Percentiles rank a stretch among this genome's conserved stretches.
Evolutionary conservation across 345 rosid species (phyloP).

Genomic region (Jatropha curcas): DNA sequence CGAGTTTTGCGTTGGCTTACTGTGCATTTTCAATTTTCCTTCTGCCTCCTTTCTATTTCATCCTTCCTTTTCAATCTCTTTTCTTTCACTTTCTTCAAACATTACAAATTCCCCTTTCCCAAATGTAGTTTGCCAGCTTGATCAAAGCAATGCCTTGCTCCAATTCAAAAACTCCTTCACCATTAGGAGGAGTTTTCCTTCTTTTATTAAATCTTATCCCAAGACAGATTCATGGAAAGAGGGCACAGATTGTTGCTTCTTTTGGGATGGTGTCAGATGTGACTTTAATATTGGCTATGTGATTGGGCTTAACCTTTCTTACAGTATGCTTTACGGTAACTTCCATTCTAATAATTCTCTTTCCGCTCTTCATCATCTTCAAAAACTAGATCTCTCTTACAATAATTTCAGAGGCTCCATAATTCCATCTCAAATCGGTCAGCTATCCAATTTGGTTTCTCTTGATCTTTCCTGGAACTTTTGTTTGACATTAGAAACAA

Average conservation of each 20-base stretch:
- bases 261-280: constrained; percentile 29
- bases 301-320: background rate
- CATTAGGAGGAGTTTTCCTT: too few relatives aligned
- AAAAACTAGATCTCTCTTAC: constrained; percentile 27
- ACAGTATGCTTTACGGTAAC: background rate
- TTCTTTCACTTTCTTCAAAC: too few relatives aligned
- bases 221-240: too few relatives aligned
- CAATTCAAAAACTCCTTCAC: too few relatives aligned
- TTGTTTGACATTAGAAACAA: too few relatives aligned
- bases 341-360: constrained; percentile 9
- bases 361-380: constrained; percentile 14
- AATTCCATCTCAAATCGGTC: constrained; percentile 15
- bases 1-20: background rate
- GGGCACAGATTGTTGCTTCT: constrained; percentile 31
- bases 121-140: constrained; percentile 7
- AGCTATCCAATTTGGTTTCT: too few relatives aligned
- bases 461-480: too few relatives aligned
- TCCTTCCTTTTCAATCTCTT: background rate
- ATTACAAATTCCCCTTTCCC: background rate
- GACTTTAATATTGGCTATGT: background rate
- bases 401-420: constrained; percentile 20
- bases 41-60: background rate
- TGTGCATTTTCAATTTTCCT: too few relatives aligned
- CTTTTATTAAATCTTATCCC: too few relatives aligned
- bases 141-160: constrained; percentile 16